Conservation (phyloP, 2,329 filamentous ascomycete genomes). For the Paecilomyces fulvus region DNA sequence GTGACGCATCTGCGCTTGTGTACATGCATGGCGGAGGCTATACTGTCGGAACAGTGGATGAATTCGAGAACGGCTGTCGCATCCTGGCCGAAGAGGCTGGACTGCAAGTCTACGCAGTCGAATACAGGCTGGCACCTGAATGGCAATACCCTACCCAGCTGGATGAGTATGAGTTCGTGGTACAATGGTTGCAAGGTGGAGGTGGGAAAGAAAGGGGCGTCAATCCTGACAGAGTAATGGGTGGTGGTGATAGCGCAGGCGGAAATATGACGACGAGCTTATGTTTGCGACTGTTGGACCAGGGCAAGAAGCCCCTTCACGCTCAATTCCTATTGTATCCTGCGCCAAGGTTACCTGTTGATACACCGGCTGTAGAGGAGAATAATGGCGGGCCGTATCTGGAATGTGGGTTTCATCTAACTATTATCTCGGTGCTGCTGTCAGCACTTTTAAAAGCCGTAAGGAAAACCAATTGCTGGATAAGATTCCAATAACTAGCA, state of each 20-base stretch:
- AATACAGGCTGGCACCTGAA: conserved; percentile 29
- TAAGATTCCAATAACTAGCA: neutral
- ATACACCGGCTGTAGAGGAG: conserved; percentile 22
- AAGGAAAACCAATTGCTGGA: neutral
- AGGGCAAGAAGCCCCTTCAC: conserved; percentile 15
- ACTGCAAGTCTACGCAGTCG: conserved; percentile 22
- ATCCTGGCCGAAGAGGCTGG: conserved; percentile 20
- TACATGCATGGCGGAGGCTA: conserved; percentile 34
- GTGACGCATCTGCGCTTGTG: conserved; percentile 20
- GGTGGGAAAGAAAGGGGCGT: conserved; percentile 18
- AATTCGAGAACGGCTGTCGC: conserved; percentile 30
- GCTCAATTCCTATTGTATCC: conserved; percentile 29
- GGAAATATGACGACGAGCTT: conserved; percentile 29
- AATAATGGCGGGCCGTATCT: conserved; percentile 29
- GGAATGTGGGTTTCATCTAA: conserved; percentile 14
- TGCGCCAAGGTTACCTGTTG: conserved; percentile 24
- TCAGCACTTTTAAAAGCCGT: neutral
- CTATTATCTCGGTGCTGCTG: neutral
- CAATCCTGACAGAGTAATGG: conserved; percentile 17
- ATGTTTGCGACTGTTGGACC: conserved; percentile 17
- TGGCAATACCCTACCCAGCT: conserved; percentile 22
- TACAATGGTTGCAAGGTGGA: conserved; percentile 17
- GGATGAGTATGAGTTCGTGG: conserved; percentile 25
- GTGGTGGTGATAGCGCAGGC: conserved; percentile 27
- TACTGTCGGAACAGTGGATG: conserved; percentile 29